Conservation (phyloP, 2,329 filamentous ascomycete genomes). For the Talaromyces albobiverticillius region DNA sequence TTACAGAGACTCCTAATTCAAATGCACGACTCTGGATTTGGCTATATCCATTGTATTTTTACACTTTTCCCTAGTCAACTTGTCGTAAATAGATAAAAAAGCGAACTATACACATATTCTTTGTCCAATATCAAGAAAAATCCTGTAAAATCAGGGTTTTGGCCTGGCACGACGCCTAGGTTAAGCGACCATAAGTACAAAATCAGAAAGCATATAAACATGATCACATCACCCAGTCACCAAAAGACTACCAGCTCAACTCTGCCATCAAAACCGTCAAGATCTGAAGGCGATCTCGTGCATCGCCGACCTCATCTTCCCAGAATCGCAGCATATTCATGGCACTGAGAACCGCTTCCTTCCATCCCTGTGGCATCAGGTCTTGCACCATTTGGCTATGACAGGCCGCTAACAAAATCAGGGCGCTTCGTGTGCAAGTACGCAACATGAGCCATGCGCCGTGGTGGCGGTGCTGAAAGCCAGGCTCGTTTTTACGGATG, state of each 20-base stretch:
- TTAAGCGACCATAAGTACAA: too few relatives aligned
- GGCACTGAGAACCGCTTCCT: slow-evolving; percentile 22
- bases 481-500: slow-evolving; percentile 31
- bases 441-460: slow-evolving; percentile 34
- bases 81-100: too few relatives aligned
- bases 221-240: too few relatives aligned
- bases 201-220: too few relatives aligned
- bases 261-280: slow-evolving; percentile 19
- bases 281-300: slow-evolving; percentile 23
- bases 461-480: slow-evolving; percentile 33
- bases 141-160: too few relatives aligned
- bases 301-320: slow-evolving; percentile 25
- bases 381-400: slow-evolving; percentile 18
- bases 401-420: slow-evolving; percentile 26
- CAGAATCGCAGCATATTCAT: slow-evolving; percentile 27
- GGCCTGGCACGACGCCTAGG: too few relatives aligned
- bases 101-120: too few relatives aligned
- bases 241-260: slow-evolving; percentile 6
- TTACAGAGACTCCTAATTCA: too few relatives aligned
- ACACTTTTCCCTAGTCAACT: too few relatives aligned
- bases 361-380: slow-evolving; percentile 24
- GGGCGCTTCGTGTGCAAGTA: slow-evolving; percentile 29
- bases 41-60: too few relatives aligned
- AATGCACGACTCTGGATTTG: too few relatives aligned
- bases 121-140: too few relatives aligned